Evolutionary conservation across 2,329 filamentous ascomycete species (phyloP).

Genomic region (Colletotrichum costaricense): DNA sequence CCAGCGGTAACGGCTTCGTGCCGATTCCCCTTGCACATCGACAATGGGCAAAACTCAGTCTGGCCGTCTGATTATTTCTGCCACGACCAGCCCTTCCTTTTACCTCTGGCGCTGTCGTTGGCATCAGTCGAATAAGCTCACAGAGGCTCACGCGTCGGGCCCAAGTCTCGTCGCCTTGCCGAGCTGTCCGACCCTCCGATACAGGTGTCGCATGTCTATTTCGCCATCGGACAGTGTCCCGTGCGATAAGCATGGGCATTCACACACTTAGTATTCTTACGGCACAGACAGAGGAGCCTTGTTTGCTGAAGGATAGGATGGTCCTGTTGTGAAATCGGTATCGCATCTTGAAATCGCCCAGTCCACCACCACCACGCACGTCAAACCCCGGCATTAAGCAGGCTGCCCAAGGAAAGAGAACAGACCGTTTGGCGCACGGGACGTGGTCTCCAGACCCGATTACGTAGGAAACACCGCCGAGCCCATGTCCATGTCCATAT

Average conservation of each 20-base stretch:
- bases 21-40: not conserved
- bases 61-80: conserved; percentile 16
- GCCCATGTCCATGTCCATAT: conserved; percentile 2
- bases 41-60: conserved; percentile 18
- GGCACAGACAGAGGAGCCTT: conserved; percentile 23
- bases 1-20: conserved; percentile 19
- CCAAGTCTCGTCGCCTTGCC: conserved; percentile 18
- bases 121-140: conserved; percentile 31
- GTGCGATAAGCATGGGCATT: conserved; percentile 8
- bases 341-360: not conserved
- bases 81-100: not conserved
- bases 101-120: conserved; percentile 1
- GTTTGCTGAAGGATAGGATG: not conserved
- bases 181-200: conserved; percentile 32
- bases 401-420: conserved; percentile 1
- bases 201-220: conserved; percentile 33
- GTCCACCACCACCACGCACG: not conserved
- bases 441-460: conserved; percentile 7
- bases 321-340: conserved; percentile 8
- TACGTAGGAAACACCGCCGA: conserved; percentile 6
- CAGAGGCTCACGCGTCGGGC: conserved; percentile 22
- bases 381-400: conserved; percentile 14
- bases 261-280: not conserved
- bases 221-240: conserved; percentile 21
- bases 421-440: conserved; percentile 26